Evolutionary conservation across 169 alveolate genomes (phyloP).

Genomic region (Plasmodium gallinaceum): DNA sequence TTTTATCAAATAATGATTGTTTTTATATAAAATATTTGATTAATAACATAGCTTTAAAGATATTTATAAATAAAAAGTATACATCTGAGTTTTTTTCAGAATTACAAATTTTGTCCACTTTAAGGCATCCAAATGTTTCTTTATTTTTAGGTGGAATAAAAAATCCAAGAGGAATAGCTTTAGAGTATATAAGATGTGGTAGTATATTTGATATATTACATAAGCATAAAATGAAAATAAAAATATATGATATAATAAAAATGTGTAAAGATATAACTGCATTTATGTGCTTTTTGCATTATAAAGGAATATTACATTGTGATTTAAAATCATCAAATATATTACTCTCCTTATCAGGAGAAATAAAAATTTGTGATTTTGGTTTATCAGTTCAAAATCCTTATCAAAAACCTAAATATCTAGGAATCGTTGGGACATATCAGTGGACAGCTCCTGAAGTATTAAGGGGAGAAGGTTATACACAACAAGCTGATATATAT

Average conservation of each 20-base stretch:
- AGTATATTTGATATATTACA: slow-evolving; percentile 83
- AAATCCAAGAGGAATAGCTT: slow-evolving; percentile 74
- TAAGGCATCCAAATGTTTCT: slow-evolving; percentile 89
- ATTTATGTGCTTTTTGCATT: slow-evolving; percentile 86
- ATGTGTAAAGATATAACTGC: slow-evolving; percentile 86
- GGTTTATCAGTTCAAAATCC: slow-evolving; percentile 85
- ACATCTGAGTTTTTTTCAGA: slow-evolving; percentile 86
- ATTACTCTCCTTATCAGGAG: slow-evolving; percentile 87
- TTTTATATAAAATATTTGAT: slow-evolving; percentile 13
- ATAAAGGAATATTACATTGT: slow-evolving; percentile 89
- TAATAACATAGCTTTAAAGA: slow-evolving; percentile 65
- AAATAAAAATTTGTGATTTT: slow-evolving; percentile 92
- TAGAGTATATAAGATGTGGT: slow-evolving; percentile 88
- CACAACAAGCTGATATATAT: slow-evolving; percentile 87
- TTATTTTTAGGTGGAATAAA: slow-evolving; percentile 86
- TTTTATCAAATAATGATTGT: slow-evolving; percentile 12
- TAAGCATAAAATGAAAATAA: slow-evolving; percentile 77
- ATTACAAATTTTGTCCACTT: slow-evolving; percentile 82
- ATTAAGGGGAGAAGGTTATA: slow-evolving; percentile 85
- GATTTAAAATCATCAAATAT: slow-evolving; percentile 89
- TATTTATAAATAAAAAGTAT: slow-evolving; percentile 47
- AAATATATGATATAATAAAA: slow-evolving; percentile 81
- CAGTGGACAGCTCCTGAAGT: slow-evolving; percentile 91
- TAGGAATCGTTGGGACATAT: slow-evolving; percentile 86
- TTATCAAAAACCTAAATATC: slow-evolving; percentile 77